Evolutionary conservation across 257 asterid genomes (phyloP), one percentile per base, ranked within the genome.

Genomic region (Linderniella brevidens): DNA sequence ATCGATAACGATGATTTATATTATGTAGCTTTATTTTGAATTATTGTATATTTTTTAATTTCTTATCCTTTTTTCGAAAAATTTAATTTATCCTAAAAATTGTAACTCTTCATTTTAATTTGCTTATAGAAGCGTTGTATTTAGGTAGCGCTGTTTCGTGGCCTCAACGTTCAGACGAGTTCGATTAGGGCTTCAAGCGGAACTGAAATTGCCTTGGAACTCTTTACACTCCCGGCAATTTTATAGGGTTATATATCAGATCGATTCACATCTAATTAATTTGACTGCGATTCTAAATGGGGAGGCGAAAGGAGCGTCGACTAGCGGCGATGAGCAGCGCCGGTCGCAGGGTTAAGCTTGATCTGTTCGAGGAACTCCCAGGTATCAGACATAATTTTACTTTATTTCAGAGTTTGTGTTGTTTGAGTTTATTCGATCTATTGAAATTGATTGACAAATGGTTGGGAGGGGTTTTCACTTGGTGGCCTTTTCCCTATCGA

Each of bases 231-330:
- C 32, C 32, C 6, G 32, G 32, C 32, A 25, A 25, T 25, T 25
- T 25, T 25, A 25, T 35, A 9, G 16, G 46, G 49, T 37, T 36
- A 20, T 5, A 25, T 25, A 25, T 25, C 53, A 4, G 20, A 54
- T 11, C 37, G 16, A 15, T 49, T 3, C 9, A 25, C 3, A 2
- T 25, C 32, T 25, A 25, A 25, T 25, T 25, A 39, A 39, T 39
- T 39, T 11, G 43, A 39, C 13, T 10, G 15, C 13, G 13, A 39
- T 39, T 19, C 17, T 46, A 18, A 54, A 90, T 90, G 96, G 98
- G 96, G 50, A 75, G 83, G 72, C 80, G 98, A 56, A 90, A 84
- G 71, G 98, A 81, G 69, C 96, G 96, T 15, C 79, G 93, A 9
- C 71, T 56, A 17, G 98, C 94, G 43, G 85, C 93, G 55, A 57